These are phyloP conservation scores for Neltuma alba DNA, from an alignment of 306 rosid genomes.

Conservation along the genomic window DNA sequence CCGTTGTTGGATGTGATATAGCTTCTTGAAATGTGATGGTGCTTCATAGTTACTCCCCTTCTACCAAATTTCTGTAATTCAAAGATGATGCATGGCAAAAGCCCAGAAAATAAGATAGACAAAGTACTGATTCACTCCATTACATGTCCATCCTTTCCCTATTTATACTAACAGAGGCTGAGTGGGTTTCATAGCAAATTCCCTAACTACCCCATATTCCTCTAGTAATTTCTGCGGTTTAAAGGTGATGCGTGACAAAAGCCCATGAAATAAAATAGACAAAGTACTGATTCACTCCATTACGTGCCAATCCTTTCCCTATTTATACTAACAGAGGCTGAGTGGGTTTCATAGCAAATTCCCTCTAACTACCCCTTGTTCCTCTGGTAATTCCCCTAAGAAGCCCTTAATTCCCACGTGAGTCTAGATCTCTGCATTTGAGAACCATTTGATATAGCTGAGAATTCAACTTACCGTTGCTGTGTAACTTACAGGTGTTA, in stretches of 20 bases:
- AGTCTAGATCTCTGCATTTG: neutral
- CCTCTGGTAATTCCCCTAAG: neutral
- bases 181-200: neutral
- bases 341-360: neutral
- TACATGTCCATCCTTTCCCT: neutral
- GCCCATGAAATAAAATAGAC: neutral
- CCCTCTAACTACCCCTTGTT: neutral
- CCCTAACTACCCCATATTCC: too few relatives aligned
- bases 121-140: neutral
- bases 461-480: neutral
- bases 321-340: neutral
- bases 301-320: neutral
- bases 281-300: neutral
- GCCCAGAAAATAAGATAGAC: neutral
- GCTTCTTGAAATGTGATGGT: neutral
- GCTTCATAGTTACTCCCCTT: neutral
- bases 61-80: neutral
- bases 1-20: neutral
- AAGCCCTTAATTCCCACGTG: neutral
- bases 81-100: neutral
- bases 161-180: neutral
- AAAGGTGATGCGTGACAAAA: neutral
- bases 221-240: neutral
- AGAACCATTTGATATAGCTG: neutral
- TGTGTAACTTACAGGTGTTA: constrained; percentile 54